Conservation (phyloP, 805 yeast genomes). For the Candida argentea region DNA sequence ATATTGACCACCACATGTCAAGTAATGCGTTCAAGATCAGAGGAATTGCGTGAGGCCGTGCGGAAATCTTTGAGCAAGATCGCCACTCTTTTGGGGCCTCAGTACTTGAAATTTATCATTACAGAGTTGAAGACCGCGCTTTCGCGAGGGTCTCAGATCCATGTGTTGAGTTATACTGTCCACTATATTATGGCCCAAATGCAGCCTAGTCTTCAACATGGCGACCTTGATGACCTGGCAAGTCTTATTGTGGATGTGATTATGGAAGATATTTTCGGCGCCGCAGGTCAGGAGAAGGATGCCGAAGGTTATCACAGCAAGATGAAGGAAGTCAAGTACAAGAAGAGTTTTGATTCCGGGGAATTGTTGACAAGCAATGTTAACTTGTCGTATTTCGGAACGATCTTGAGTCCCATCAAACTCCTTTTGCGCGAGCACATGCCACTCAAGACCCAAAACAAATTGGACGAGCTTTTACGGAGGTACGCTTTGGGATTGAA, state of each 20-base stretch:
- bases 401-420: constrained; percentile 60
- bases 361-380: constrained; percentile 66
- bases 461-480: constrained; percentile 68
- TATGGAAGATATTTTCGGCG: constrained; percentile 91
- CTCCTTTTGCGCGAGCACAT: constrained; percentile 51
- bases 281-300: constrained; percentile 88
- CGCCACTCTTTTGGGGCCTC: constrained; percentile 56
- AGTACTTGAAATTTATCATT: constrained; percentile 63
- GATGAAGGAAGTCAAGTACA: constrained; percentile 84
- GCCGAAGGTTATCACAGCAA: constrained; percentile 81
- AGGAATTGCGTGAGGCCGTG: constrained; percentile 79
- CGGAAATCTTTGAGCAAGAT: constrained; percentile 66
- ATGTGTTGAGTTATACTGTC: constrained; percentile 80
- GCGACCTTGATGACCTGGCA: constrained; percentile 67
- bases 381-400: constrained; percentile 43
- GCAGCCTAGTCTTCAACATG: constrained; percentile 38
- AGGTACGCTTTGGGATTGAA: constrained; percentile 73
- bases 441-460: constrained; percentile 57
- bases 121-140: constrained; percentile 72
- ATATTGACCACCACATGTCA: constrained; percentile 82
- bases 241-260: constrained; percentile 53
- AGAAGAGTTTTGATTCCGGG: constrained; percentile 80
- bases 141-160: constrained; percentile 85
- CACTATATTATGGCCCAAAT: constrained; percentile 60
- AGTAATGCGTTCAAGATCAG: constrained; percentile 73